phyloP scores from a whole-genome alignment of 305 asterid species.

The Fraxinus latifolia region DNA sequence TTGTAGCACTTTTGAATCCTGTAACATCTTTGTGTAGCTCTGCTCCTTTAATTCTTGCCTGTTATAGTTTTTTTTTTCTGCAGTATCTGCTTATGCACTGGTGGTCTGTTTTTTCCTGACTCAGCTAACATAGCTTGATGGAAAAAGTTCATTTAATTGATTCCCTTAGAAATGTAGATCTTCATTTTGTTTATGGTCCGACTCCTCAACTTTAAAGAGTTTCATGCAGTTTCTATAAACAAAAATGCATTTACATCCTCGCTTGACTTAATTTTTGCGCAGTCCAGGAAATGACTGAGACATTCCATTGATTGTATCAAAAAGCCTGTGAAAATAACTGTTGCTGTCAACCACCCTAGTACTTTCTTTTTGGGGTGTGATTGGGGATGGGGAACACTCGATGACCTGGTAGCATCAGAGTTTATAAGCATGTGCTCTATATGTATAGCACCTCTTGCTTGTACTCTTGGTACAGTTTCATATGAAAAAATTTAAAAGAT shows the following conservation, averaged over 20 bases:
- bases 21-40: neutral
- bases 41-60: slow-evolving; percentile 8
- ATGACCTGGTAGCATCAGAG: neutral
- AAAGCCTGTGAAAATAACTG: neutral
- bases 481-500: neutral
- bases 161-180: neutral
- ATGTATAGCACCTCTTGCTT: neutral
- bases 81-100: neutral
- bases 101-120: neutral
- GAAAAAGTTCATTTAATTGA: neutral
- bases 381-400: neutral
- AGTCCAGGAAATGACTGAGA: neutral
- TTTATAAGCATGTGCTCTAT: neutral
- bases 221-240: neutral
- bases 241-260: neutral
- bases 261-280: neutral
- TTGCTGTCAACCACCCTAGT: neutral
- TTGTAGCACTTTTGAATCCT: neutral
- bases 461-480: neutral
- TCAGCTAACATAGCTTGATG: neutral
- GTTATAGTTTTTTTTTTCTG: neutral
- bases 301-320: neutral
- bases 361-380: neutral
- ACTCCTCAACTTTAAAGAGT: neutral
- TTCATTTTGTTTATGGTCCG: neutral